Conservation (phyloP, 768 basidiomycete genomes). For the Artomyces pyxidatus region DNA sequence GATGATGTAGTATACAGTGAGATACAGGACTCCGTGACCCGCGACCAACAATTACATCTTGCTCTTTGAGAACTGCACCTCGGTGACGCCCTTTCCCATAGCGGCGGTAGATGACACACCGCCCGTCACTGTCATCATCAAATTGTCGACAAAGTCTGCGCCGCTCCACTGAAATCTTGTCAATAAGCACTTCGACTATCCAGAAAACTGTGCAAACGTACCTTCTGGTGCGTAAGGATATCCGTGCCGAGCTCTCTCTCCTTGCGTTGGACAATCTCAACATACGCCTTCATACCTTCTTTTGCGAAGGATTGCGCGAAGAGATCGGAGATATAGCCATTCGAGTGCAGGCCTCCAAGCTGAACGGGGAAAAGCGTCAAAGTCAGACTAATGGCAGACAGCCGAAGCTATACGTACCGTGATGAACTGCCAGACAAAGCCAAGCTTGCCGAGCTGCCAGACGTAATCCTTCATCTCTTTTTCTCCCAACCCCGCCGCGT, state of each 20-base stretch:
- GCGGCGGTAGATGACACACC: conserved; percentile 96
- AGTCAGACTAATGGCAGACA: no score
- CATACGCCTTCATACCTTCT: conserved; percentile 99
- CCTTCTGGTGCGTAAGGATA: conserved; percentile 96
- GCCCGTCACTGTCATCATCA: conserved; percentile 95
- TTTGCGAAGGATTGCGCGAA: conserved; percentile 85
- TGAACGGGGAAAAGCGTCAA: no score
- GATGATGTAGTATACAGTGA: not conserved
- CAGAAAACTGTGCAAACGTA: conserved; percentile 24
- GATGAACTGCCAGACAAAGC: conserved; percentile 99
- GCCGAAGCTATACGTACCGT: conserved; percentile 49
- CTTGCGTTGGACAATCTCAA: conserved; percentile 85
- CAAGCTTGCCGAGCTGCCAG: conserved; percentile 91
- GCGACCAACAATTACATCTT: conserved; percentile 30
- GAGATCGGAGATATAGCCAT: conserved; percentile 90
- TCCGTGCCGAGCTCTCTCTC: conserved; percentile 93
- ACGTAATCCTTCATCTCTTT: conserved; percentile 83
- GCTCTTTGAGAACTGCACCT: conserved; percentile 65
- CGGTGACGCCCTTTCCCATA: conserved; percentile 97
- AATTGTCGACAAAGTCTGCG: conserved; percentile 83
- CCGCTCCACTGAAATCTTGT: conserved; percentile 72
- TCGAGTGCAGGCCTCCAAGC: conserved; percentile 96
- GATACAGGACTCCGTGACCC: not conserved
- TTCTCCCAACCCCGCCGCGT: conserved; percentile 82
- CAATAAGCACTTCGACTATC: conserved; percentile 5